Percentiles rank a stretch among this genome's conserved stretches.
phyloP scores from a whole-genome alignment of 73 alveolate genomes.

The Chromera velia region DNA sequence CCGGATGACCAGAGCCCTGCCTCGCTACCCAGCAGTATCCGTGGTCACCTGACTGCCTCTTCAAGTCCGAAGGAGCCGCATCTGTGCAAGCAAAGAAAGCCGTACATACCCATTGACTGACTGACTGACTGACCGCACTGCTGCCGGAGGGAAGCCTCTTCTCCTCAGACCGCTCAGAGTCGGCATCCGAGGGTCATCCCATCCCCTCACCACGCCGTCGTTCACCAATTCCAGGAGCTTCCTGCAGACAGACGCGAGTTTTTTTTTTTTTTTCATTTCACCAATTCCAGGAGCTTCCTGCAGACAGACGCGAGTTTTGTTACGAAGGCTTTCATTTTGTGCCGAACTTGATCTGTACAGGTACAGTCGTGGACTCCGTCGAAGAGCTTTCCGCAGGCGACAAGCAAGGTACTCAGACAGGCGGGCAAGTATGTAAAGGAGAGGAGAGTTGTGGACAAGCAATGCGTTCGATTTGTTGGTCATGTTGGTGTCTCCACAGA shows the following conservation, averaged over 20 bases:
- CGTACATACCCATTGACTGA: conserved; percentile 27
- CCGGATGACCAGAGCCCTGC: neutral
- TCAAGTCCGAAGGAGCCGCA: neutral
- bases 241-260: neutral
- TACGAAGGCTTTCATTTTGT: no score
- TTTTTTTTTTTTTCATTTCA: no score
- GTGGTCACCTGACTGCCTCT: neutral
- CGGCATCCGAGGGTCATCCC: conserved; percentile 92
- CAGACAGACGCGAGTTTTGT: no score
- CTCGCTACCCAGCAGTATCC: neutral
- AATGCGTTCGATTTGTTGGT: no score
- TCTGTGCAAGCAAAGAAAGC: neutral
- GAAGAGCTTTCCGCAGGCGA: no score
- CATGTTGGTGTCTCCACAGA: no score
- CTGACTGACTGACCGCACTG: no score
- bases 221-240: conserved; percentile 50
- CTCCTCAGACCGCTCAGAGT: conserved; percentile 83
- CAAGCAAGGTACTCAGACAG: no score
- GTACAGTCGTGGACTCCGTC: no score
- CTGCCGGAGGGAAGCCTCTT: conserved; percentile 75
- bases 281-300: conserved; percentile 38
- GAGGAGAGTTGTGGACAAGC: no score
- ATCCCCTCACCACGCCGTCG: conserved; percentile 71
- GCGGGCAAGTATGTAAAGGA: no score
- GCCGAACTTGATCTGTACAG: no score